Base-by-base conservation (phyloP, 2,329 filamentous ascomycete species). In the Microsporum ferrugineum region DNA sequence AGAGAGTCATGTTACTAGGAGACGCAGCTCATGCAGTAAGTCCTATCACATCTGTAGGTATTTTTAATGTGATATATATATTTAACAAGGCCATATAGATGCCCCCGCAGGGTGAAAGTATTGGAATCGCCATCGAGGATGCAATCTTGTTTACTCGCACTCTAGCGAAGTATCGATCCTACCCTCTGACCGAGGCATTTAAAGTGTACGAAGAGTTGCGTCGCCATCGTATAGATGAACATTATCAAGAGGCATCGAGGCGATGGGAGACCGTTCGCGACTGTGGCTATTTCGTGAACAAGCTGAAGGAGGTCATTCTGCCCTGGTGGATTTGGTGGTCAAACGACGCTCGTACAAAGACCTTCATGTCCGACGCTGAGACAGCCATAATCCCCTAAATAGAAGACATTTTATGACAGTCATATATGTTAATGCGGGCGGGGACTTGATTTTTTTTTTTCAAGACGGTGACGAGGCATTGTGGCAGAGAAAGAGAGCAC, bases 51-150 rank as follows among this genome's bases (percentile, higher is more conserved):
- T 38, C 10, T 31, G 6, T 6, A 14, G 8, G 58, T 12, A 1
- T 3, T 2, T 47, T 17, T 60, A 12, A 23, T 23, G 17, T 36
- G 12, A 39, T 31, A 29, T 12, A 49, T 2, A 23, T n/a, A 23
- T 23, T 38, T 47, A 57, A 34, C 45, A 27, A 8, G 5, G 7
- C 17, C 14, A 39, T 55, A 38, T 31, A 77, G 75, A 77, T 78
- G 76, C 75, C 76, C 0, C 76, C 76, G 0, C 73, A 73, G 31
- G 76, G 76, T 34, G 76, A 78, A 66, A 75, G 73, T 10, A 75
- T 74, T 14, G 73, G 74, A 0, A 72, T 76, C 57, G 75, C 73
- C 0, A 68, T 78, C 3, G 76, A 78, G 61, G 76, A 78, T 60
- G 72, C 72, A 0, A 72, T 78, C 23, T 14, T 60, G 10, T 60